These are phyloP conservation scores for Allium sativum DNA, from an alignment of 106 monocot genomes.

Conservation along the genomic window DNA sequence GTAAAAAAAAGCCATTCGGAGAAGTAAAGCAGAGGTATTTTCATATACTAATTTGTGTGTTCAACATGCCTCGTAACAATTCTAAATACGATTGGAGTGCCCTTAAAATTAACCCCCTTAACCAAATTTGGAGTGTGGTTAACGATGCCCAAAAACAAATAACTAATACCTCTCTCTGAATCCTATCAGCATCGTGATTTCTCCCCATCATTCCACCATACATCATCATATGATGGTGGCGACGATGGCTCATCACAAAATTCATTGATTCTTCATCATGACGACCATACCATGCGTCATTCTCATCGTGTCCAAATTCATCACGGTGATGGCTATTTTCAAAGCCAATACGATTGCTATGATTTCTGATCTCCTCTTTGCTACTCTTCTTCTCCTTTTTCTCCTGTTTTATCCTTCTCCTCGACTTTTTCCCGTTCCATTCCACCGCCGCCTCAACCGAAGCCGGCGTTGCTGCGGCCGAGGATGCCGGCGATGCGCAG, in stretches of 20 bases:
- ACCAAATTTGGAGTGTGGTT: too few relatives aligned
- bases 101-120: too few relatives aligned
- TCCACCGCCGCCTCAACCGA: background rate
- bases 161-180: constrained; percentile 1
- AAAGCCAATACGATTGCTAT: too few relatives aligned
- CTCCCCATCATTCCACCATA: background rate
- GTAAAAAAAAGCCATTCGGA: too few relatives aligned
- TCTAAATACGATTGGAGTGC: too few relatives aligned
- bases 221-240: constrained; percentile 8
- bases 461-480: background rate
- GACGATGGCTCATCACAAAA: background rate
- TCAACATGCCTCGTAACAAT: too few relatives aligned
- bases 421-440: constrained; percentile 1
- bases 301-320: too few relatives aligned
- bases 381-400: background rate
- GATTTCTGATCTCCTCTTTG: background rate
- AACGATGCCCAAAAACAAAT: background rate
- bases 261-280: background rate
- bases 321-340: background rate
- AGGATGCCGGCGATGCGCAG: background rate
- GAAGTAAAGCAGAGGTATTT: too few relatives aligned
- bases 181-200: constrained; percentile 4
- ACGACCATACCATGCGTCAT: constrained; percentile 4
- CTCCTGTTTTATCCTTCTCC: constrained; percentile 2
- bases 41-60: too few relatives aligned